Evolutionary conservation across 768 basidiomycete species (phyloP).

Genomic region (Lactarius akahatsu): DNA sequence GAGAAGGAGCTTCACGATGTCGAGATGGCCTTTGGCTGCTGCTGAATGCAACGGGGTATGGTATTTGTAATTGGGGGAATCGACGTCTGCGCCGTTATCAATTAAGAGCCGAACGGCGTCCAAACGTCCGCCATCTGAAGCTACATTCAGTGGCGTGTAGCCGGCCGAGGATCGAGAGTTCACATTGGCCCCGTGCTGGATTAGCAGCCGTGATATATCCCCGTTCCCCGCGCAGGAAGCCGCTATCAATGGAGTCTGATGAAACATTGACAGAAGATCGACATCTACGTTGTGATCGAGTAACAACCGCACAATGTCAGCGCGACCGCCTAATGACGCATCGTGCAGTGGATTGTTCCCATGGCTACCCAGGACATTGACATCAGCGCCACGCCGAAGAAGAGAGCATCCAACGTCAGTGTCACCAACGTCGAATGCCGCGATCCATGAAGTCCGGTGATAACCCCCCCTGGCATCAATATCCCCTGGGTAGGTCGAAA

Average conservation of each 20-base stretch:
- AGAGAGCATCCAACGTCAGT: neutral
- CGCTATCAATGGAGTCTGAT: too few relatives aligned
- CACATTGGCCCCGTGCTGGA: too few relatives aligned
- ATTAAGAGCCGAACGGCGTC: too few relatives aligned
- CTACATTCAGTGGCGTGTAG: too few relatives aligned
- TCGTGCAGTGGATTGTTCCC: neutral
- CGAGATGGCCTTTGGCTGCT: too few relatives aligned
- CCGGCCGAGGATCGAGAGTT: accelerated
- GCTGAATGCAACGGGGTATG: too few relatives aligned
- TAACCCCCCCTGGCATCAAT: neutral
- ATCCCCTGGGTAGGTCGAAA: neutral
- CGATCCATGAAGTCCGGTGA: accelerated
- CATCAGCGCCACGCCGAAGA: neutral
- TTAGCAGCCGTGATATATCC: too few relatives aligned
- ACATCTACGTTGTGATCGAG: constrained; percentile 5
- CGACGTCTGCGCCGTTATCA: too few relatives aligned
- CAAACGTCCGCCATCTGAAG: too few relatives aligned
- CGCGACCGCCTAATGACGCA: neutral
- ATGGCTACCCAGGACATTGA: neutral
- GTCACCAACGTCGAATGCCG: neutral
- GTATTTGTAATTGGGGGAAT: too few relatives aligned
- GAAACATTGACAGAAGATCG: neutral
- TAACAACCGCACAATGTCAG: neutral
- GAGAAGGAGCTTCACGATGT: too few relatives aligned
- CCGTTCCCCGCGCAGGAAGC: too few relatives aligned